Evolutionary conservation across 768 basidiomycete species (phyloP).

Genomic region (Hemileccinum impolitum): DNA sequence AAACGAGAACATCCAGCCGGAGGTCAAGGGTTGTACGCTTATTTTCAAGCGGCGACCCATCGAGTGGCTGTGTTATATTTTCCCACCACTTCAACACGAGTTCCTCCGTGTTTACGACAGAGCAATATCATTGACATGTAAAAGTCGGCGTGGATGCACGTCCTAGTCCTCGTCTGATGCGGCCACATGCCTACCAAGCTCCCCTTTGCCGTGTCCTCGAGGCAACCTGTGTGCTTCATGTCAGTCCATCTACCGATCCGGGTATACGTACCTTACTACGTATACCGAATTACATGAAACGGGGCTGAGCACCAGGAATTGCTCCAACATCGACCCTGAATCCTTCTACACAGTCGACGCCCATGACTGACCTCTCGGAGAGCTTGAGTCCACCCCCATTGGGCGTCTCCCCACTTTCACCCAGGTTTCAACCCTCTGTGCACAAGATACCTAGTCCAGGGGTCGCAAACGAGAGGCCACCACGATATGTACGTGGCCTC

Average conservation of each 20-base stretch:
- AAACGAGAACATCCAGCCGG: conserved; percentile 32
- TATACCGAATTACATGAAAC: not conserved
- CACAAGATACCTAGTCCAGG: conserved; percentile 49
- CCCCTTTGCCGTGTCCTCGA: conserved; percentile 4
- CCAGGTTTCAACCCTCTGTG: conserved; percentile 42
- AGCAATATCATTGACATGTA: conserved; percentile 8
- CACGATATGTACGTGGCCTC: conserved; percentile 42
- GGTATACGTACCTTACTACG: not conserved
- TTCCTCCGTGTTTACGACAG: conserved; percentile 9
- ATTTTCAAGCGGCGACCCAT: conserved; percentile 34
- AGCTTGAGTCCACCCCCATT: too few species aligned
- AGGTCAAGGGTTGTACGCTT: conserved; percentile 38
- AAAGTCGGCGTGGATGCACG: not conserved
- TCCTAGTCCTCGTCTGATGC: not conserved
- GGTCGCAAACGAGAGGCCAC: conserved; percentile 29
- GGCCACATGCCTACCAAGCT: too few species aligned
- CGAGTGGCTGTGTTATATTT: conserved; percentile 24
- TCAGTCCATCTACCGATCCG: not conserved
- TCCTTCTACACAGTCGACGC: not conserved
- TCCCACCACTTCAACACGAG: conserved; percentile 15
- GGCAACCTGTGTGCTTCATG: conserved; percentile 2
- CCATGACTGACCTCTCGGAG: conserved; percentile 6
- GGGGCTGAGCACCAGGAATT: too few species aligned
- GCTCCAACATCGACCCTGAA: not conserved
- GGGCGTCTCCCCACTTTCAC: conserved; percentile 20